Base-by-base conservation (phyloP, 495 filamentous ascomycete species). In the Trichoderma gamsii region DNA sequence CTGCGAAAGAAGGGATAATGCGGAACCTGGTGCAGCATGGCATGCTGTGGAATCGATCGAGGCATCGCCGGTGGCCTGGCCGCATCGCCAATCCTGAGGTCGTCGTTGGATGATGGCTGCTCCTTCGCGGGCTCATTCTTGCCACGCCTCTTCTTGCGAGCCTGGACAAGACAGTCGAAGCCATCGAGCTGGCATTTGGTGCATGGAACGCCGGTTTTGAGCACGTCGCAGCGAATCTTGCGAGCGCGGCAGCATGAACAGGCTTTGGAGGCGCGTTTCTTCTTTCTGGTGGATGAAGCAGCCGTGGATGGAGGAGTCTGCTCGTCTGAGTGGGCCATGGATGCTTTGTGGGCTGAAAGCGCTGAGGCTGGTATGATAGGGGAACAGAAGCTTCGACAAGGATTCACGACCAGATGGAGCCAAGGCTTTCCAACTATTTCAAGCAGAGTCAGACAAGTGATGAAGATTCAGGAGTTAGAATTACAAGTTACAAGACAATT, bases 201-300 rank as follows among this genome's bases (percentile, higher is more conserved):
- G 71, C 81, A 84, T 16, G 82, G 81, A 59, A 75, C 73, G 0
- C 81, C 81, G 13, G 76, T 73, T 41, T 83, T 79, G 3, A 79
- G 80, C 9, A 82, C 80, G 66, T 84, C 82, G 69, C 82, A 84
- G 63, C 82, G 79, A 41, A 84, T 81, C 70, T 83, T 83, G 21
- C 82, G 78, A 67, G 80, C 76, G 61, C 81, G 77, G 64, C 81
- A 84, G 71, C 80, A 82, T 18, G 77, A 71, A 43, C 82, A 84
- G 15, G 81, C 81, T 56, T 76, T 79, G 1, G 81, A 73, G 0
- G 81, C 81, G 71, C 81, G 74, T 23, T 61, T 61, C 56, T 61
- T 61, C 25, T 61, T 61, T 18, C 56, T 61, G 2, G 23, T 32
- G 56, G n/a, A 11, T 5, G 13, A 11, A 29, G 16, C 16, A 25